A percentile compares a stretch with the other conserved stretches of the same genome.
These are phyloP conservation scores for Brassica rapa DNA, from an alignment of 345 rosid species.

Conservation along the genomic window DNA sequence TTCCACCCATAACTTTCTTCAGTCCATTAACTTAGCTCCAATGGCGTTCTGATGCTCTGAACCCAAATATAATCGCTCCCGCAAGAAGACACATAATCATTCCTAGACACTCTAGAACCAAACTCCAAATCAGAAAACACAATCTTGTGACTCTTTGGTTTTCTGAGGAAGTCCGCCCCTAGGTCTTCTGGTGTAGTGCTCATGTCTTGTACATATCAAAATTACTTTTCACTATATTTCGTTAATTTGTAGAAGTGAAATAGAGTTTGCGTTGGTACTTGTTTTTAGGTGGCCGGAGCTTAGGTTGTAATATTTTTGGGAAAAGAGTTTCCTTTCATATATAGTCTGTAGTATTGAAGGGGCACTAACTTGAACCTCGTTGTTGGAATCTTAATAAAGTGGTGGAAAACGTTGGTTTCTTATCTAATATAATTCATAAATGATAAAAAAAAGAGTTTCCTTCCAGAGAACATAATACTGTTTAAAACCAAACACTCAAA, in stretches of 20 bases:
- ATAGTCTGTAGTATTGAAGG: too few species aligned
- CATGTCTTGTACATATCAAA: too few species aligned
- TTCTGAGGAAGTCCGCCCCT: too few species aligned
- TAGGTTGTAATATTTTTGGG: neutral
- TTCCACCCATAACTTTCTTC: neutral
- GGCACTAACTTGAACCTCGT: neutral
- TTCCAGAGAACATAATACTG: too few species aligned
- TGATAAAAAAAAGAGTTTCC: too few species aligned
- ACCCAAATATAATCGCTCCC: constrained; percentile 55
- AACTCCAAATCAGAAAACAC: constrained; percentile 46
- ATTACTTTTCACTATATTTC: too few species aligned
- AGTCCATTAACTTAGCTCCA: neutral
- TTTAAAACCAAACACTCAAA: too few species aligned
- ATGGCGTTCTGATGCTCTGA: constrained; percentile 19
- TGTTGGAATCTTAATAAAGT: neutral
- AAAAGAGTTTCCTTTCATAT: neutral
- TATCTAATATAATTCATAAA: too few species aligned
- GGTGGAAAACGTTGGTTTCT: too few species aligned
- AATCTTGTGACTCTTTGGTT: constrained; percentile 41
- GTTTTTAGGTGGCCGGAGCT: neutral
- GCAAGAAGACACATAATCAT: constrained; percentile 68
- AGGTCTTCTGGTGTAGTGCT: too few species aligned
- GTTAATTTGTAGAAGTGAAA: too few species aligned
- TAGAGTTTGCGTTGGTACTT: too few species aligned
- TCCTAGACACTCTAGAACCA: constrained; percentile 55